A percentile compares a stretch with the other conserved stretches of the same genome.
phyloP scores from a whole-genome alignment of 1,284 basidiomycete genomes.

The Ceratobasidium sp. region DNA sequence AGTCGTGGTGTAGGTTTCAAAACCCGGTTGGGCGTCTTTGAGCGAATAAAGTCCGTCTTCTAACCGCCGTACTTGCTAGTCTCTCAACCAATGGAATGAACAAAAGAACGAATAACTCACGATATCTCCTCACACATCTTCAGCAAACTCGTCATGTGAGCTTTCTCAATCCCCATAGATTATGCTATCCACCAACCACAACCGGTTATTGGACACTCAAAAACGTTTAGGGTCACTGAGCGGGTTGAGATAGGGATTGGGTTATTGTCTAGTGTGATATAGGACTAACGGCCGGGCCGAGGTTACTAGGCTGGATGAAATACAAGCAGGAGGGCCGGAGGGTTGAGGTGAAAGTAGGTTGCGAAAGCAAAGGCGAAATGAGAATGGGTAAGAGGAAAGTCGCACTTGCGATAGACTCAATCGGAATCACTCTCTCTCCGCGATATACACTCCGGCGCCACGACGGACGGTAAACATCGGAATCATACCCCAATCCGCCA shows the following conservation, averaged over 20 bases:
- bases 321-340: too few relatives aligned
- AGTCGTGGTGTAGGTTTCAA: conserved; percentile 98
- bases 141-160: conserved; percentile 93
- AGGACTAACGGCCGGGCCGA: too few relatives aligned
- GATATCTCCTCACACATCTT: conserved; percentile 85
- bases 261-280: background rate
- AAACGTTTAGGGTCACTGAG: too few relatives aligned
- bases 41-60: conserved; percentile 96
- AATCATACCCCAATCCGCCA: conserved; percentile 91
- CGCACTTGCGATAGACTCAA: conserved; percentile 88
- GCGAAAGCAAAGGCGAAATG: background rate
- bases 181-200: conserved; percentile 95
- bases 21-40: conserved; percentile 93
- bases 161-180: conserved; percentile 91
- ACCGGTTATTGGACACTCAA: conserved; percentile 60
- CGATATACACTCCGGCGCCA: conserved; percentile 97
- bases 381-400: background rate
- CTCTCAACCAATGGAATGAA: too few relatives aligned
- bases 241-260: background rate
- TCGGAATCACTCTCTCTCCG: conserved; percentile 97
- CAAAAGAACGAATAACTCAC: conserved; percentile 63
- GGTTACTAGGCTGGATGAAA: too few relatives aligned
- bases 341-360: background rate
- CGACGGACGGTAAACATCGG: conserved; percentile 97
- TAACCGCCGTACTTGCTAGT: too few relatives aligned